A percentile compares a stretch with the other conserved stretches of the same genome.
Conservation (phyloP, 2,329 filamentous ascomycete species). For the Emericellopsis atlantica region DNA sequence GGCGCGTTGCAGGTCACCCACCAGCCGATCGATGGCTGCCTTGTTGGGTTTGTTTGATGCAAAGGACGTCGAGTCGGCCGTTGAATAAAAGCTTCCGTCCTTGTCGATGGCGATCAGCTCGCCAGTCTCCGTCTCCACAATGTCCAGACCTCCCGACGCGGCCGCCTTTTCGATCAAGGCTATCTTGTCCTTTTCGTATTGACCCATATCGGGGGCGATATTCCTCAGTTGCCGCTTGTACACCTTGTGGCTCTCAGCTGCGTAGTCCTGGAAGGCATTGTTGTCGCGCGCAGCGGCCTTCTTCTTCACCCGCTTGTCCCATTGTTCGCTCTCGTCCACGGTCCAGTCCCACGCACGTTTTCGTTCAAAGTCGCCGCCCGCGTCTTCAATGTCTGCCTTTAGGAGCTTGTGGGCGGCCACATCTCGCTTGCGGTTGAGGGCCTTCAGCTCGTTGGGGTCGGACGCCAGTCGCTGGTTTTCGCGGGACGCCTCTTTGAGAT, state of each 20-base stretch:
- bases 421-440: slow-evolving; percentile 74
- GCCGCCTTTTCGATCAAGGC: slow-evolving; percentile 76
- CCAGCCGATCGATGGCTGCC: slow-evolving; percentile 76
- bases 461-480: slow-evolving; percentile 70
- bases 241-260: slow-evolving; percentile 75
- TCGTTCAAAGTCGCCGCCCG: slow-evolving; percentile 87
- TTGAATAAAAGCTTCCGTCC: slow-evolving; percentile 83
- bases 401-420: slow-evolving; percentile 86
- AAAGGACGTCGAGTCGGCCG: slow-evolving; percentile 70
- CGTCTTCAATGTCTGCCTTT: slow-evolving; percentile 78
- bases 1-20: slow-evolving; percentile 74
- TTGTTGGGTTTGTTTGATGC: slow-evolving; percentile 78
- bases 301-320: slow-evolving; percentile 85
- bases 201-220: slow-evolving; percentile 63
- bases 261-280: slow-evolving; percentile 83
- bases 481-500: slow-evolving; percentile 71
- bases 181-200: slow-evolving; percentile 80
- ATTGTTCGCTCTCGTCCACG: slow-evolving; percentile 81
- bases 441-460: slow-evolving; percentile 64
- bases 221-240: slow-evolving; percentile 85
- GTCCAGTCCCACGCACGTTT: slow-evolving; percentile 99
- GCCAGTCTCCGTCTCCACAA: slow-evolving; percentile 89
- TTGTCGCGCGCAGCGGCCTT: slow-evolving; percentile 71
- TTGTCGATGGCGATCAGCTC: slow-evolving; percentile 91
- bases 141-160: slow-evolving; percentile 71